Base-by-base conservation (phyloP, 345 rosid genomes). In the Euclidium syriacum region DNA sequence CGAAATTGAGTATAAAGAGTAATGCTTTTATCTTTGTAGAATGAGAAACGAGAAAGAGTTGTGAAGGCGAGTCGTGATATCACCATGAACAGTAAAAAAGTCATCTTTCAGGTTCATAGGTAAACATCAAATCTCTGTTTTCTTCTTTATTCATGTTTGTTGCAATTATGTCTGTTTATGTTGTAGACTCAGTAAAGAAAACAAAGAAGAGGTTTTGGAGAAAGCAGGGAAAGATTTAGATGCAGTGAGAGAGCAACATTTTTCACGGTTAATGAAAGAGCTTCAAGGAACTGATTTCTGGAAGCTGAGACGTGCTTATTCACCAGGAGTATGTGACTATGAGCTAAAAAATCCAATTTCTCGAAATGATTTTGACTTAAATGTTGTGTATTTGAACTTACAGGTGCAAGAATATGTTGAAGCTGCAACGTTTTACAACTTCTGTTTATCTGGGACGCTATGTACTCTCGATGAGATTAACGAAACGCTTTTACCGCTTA, bases 61-160 rank as follows among this genome's bases (percentile, higher is more conserved):
- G 91, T 94, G 7, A 94, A 94, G 68, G 97, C 90, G 3, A 94
- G 99, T 67, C 95, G 99, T 38, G 99, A 94, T 75, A 74, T 94
- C 60, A 90, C 97, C 27, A 81, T 80, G 63, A 84, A 84, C 76
- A 94, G 99, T 78, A 94, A 94, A 74, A 92, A 90, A 67, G 97
- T 94, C 56, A 92, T 94, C 70, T 94, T 85, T 71, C 95, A 89
- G 78, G 98, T 89, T 57, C 98, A 92, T 67, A 91, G 98, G 98
- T 91, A 75, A 17, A 23, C 18, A 29, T 26, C 41, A 30, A 6
- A 6, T 4, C 40, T 61, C 11, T 35, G 25, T 22, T 33, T 36
- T 32, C 34, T 23, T 62, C n/a, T n/a, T n/a, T n/a, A n/a, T 30
- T 50, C 29, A 62, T 34, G 41, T 55, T 55, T 30, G 17, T 33